A percentile compares a stretch with the other conserved stretches of the same genome.
phyloP scores from a whole-genome alignment of 129 eudicot species.

The Gnaphalium uliginosum region DNA sequence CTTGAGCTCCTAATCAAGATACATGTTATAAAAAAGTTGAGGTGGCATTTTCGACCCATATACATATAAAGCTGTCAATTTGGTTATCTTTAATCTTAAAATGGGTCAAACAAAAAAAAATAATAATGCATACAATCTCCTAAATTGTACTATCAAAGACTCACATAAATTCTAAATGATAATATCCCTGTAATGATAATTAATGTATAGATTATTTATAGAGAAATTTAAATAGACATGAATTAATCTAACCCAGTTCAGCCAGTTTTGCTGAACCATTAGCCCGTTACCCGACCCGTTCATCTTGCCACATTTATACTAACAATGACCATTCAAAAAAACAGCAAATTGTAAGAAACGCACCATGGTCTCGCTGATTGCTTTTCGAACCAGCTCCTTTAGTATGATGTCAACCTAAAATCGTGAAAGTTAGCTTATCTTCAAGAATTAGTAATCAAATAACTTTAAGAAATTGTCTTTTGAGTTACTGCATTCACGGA shows the following conservation, averaged over 20 bases:
- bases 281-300: not conserved
- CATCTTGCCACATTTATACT: slow-evolving; percentile 1
- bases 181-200: too few species aligned
- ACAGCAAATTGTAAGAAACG: slow-evolving; percentile 21
- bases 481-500: slow-evolving; percentile 47
- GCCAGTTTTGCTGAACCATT: not conserved
- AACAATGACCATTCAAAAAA: not conserved
- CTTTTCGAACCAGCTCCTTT: slow-evolving; percentile 51
- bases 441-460: not conserved
- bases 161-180: too few species aligned
- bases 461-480: not conserved
- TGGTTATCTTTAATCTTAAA: not conserved
- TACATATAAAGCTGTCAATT: not conserved
- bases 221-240: not conserved
- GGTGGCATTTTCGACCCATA: not conserved
- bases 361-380: slow-evolving; percentile 50
- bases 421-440: slow-evolving; percentile 19
- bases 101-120: not conserved
- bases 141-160: not conserved
- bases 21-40: not conserved
- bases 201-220: too few species aligned
- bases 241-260: not conserved
- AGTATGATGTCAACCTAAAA: slow-evolving; percentile 46
- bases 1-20: slow-evolving; percentile 43
- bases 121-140: not conserved